A percentile compares a stretch with the other conserved stretches of the same genome.
Evolutionary conservation across 257 asterid genomes (phyloP).

Genomic region (Jaltomata sinuosa): DNA sequence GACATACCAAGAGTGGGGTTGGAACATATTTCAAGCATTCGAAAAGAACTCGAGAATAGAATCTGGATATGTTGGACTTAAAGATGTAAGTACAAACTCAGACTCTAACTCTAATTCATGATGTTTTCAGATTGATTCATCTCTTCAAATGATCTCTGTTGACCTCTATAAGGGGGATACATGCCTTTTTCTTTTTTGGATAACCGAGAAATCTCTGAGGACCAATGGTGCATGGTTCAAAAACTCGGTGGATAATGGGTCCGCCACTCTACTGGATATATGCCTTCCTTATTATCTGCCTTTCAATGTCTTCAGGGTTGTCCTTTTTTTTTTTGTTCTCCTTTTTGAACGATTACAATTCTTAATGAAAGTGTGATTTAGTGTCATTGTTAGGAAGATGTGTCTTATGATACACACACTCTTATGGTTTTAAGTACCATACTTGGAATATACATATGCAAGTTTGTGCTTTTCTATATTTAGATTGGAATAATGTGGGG

Average conservation of each 20-base stretch:
- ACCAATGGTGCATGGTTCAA: not conserved
- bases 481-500: not conserved
- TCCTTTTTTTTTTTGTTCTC: not conserved
- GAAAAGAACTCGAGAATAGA: constrained; percentile 90
- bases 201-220: not conserved
- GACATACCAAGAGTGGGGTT: constrained; percentile 99
- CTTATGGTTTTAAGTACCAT: not conserved
- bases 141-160: not conserved
- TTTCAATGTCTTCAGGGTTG: not conserved
- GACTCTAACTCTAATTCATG: not conserved
- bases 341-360: not conserved
- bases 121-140: not conserved
- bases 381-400: not conserved
- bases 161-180: not conserved
- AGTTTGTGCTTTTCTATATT: not conserved
- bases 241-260: not conserved
- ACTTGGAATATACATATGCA: not conserved
- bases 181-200: not conserved
- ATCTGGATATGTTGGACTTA: constrained; percentile 89
- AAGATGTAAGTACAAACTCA: constrained; percentile 57
- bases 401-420: not conserved
- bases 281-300: not conserved
- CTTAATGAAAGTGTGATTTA: not conserved
- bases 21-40: constrained; percentile 96
- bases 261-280: not conserved